Evolutionary conservation across 805 yeast genomes (phyloP).

Genomic region (Hanseniaspora jakobsenii): DNA sequence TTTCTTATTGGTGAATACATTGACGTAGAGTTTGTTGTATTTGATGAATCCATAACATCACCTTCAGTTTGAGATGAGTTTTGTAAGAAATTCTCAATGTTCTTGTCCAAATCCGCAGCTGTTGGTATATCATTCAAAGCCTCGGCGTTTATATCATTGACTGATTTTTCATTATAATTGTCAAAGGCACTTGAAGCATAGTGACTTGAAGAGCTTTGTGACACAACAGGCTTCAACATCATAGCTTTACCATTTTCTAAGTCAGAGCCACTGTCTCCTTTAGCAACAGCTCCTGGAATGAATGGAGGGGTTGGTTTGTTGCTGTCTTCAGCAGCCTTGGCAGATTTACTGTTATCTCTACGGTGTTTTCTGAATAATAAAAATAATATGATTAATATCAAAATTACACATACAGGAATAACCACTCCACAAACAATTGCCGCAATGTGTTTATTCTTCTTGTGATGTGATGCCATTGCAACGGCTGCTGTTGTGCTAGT

Average conservation of each 20-base stretch:
- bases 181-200: constrained; percentile 35
- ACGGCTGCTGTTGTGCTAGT: constrained; percentile 19
- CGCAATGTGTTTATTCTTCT: constrained; percentile 39
- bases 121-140: constrained; percentile 18
- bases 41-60: constrained; percentile 17
- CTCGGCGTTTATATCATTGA: constrained; percentile 17
- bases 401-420: constrained; percentile 51
- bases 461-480: no score
- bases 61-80: constrained; percentile 18
- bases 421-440: constrained; percentile 89
- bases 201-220: constrained; percentile 40
- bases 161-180: constrained; percentile 23
- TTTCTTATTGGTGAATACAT: constrained; percentile 21
- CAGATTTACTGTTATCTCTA: constrained; percentile 26
- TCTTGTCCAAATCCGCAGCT: constrained; percentile 15
- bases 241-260: constrained; percentile 27
- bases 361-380: constrained; percentile 40
- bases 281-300: no score
- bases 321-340: constrained; percentile 30
- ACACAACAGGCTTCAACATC: constrained; percentile 32
- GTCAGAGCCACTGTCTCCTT: no score
- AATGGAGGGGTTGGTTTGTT: constrained; percentile 20
- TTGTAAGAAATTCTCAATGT: constrained; percentile 13
- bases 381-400: constrained; percentile 38
- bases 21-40: constrained; percentile 22